Percentiles rank a stretch among this genome's conserved stretches.
phyloP scores from a whole-genome alignment of 192 early-diverging fungal species.

The Backusella luteola region DNA sequence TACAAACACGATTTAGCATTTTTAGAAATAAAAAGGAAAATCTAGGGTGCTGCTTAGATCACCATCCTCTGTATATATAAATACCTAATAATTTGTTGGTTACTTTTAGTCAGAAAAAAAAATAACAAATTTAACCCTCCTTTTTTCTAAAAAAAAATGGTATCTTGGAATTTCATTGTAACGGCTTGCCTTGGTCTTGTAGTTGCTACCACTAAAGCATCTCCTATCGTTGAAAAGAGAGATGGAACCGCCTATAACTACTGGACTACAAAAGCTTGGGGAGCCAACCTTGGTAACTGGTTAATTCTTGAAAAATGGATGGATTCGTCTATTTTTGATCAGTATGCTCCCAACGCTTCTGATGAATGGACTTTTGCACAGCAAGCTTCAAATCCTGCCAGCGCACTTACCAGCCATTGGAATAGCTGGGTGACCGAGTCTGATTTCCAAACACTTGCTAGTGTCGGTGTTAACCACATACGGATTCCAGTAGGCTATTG shows the following conservation, averaged over 20 bases:
- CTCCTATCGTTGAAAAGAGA: constrained; percentile 11
- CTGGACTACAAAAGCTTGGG: constrained; percentile 41
- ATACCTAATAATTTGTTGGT: neutral
- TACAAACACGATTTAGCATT: neutral
- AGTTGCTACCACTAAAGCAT: neutral
- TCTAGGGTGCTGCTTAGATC: neutral
- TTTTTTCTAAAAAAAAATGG: neutral
- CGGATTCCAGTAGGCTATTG: constrained; percentile 63
- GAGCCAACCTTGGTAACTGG: constrained; percentile 59
- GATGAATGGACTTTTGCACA: constrained; percentile 61
- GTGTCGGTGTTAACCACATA: constrained; percentile 48
- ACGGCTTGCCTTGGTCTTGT: neutral
- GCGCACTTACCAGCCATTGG: constrained; percentile 46
- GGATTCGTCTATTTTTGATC: constrained; percentile 44
- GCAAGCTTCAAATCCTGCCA: constrained; percentile 37
- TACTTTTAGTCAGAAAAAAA: neutral
- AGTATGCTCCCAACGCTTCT: constrained; percentile 33
- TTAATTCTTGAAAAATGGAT: constrained; percentile 63
- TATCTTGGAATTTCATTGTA: neutral
- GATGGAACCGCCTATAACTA: constrained; percentile 28
- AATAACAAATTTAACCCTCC: neutral
- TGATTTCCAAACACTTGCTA: constrained; percentile 48
- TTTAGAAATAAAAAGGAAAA: constrained; percentile 4
- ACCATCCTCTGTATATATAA: neutral
- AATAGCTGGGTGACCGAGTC: constrained; percentile 54